phyloP scores from a whole-genome alignment of 305 asterid genomes.

The Plantago coronopus region DNA sequence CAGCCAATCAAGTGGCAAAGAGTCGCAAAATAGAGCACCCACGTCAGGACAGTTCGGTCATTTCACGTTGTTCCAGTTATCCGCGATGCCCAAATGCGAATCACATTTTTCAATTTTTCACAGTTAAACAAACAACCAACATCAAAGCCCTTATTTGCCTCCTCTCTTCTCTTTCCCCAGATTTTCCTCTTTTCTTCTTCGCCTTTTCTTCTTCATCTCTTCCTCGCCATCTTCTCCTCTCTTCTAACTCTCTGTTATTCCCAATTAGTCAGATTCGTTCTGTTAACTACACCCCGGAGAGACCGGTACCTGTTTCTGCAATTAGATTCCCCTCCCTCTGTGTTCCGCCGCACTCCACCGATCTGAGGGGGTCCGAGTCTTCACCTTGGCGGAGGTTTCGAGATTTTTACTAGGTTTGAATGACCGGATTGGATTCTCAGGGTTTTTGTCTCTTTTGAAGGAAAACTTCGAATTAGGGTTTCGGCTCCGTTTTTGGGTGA shows the following conservation, averaged over 20 bases:
- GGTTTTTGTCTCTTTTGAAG: conserved; percentile 19
- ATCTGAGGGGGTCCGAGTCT: conserved; percentile 46
- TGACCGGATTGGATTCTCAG: conserved; percentile 21
- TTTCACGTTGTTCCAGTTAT: conserved; percentile 24
- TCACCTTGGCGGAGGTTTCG: conserved; percentile 25
- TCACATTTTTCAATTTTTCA: conserved; percentile 39
- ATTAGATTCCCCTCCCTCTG: conserved; percentile 23
- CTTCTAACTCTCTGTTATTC: neutral
- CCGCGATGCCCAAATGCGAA: conserved; percentile 43
- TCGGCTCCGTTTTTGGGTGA: conserved; percentile 27
- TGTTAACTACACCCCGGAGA: neutral
- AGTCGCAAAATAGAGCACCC: conserved; percentile 10
- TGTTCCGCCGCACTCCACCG: conserved; percentile 49
- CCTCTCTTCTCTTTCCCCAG: conserved; percentile 24
- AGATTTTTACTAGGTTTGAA: conserved; percentile 25
- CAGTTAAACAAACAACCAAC: conserved; percentile 26
- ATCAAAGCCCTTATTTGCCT: conserved; percentile 35
- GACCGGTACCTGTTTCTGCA: conserved; percentile 10
- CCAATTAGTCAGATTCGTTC: conserved; percentile 14
- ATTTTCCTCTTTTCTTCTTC: conserved; percentile 30
- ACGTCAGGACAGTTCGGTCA: conserved; percentile 28
- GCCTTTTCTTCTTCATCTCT: conserved; percentile 30
- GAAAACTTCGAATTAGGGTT: conserved; percentile 46
- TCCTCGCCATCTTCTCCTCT: conserved; percentile 1
- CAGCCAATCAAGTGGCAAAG: neutral